A percentile compares a stretch with the other conserved stretches of the same genome.
Conservation (phyloP, 2,329 filamentous ascomycete genomes). For the Scopulariopsis brevicaulis region DNA sequence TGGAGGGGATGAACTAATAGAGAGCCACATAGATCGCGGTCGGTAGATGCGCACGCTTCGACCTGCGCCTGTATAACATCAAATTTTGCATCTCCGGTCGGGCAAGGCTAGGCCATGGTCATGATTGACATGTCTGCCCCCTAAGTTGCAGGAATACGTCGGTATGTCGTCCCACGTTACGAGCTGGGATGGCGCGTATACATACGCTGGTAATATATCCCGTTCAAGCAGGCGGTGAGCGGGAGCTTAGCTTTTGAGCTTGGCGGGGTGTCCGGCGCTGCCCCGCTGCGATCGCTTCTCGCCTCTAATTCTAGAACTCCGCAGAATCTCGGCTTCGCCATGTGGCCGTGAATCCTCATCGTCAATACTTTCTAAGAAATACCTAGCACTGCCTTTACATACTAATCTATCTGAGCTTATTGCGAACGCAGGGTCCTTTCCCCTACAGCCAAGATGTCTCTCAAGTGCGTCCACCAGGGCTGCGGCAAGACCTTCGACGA, state of each 20-base stretch:
- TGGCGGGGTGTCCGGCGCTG: background rate
- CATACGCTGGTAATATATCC: background rate
- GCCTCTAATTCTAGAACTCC: constrained; percentile 2
- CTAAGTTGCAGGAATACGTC: background rate
- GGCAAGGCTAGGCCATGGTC: background rate
- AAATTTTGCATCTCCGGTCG: background rate
- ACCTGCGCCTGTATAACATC: background rate
- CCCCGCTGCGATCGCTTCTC: background rate
- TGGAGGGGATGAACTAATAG: constrained; percentile 67
- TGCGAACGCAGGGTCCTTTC: background rate
- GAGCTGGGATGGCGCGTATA: background rate
- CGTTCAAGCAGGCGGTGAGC: background rate
- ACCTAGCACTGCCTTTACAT: background rate
- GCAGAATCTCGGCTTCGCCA: constrained; percentile 1
- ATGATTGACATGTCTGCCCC: background rate
- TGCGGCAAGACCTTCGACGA: constrained; percentile 85
- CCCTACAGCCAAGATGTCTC: constrained; percentile 40
- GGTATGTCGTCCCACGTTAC: background rate
- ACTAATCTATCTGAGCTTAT: background rate
- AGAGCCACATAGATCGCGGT: background rate
- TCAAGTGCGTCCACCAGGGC: constrained; percentile 93
- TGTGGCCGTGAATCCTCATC: background rate
- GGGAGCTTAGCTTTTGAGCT: background rate
- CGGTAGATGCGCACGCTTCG: background rate
- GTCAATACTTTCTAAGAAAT: background rate